Evolutionary conservation across 768 basidiomycete species (phyloP), one percentile per base, ranked within the genome.

Genomic region (Sistotremastrum suecicum): DNA sequence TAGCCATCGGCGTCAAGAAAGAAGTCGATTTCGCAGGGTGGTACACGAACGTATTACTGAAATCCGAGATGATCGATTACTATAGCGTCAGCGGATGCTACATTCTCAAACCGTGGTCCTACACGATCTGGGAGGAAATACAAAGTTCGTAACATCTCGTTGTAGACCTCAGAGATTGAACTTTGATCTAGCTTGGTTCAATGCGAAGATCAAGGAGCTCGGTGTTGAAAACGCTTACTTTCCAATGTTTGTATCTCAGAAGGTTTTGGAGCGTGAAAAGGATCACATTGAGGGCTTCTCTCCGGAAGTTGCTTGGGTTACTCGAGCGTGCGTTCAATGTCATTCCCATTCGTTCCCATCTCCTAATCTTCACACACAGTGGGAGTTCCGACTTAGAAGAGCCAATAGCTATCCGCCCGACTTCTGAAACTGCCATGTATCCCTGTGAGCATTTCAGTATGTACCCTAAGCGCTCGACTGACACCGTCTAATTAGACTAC

Each of bases 301-400:
- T 47, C 92, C 95, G 3, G 95, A 99, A 64, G 95, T 99, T 34
- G 95, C 95, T n/a, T 99, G 95, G 95, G 95, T 99, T 47, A 99
- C 95, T 29, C 73, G 76, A 64, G 94, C 94, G 86, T 90, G 57
- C 58, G 87, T 72, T 29, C 9, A 28, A 11, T 5, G 12, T 20
- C 20, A 20, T 20, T 20, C 2, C 20, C 20, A 20, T 42, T 29
- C 11, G 2, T 11, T 32, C 33, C 7, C 34, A 28, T n/a, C n/a
- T 47, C 34, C 45, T 48, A 8, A 33, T 46, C 37, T 5, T 39
- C 46, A 20, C 20, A 20, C 39, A 31, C 57, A 91, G 89, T 44
- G 95, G 95, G 41, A 75, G 74, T 51, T 89, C 88, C 12, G 94
- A 97, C 33, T 74, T 99, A 28, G 91, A 97, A 58, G 94, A 98